A percentile compares a stretch with the other conserved stretches of the same genome.
Conservation (phyloP, 1,139 yeast genomes). For the Sugiyamaella xylanicola region DNA sequence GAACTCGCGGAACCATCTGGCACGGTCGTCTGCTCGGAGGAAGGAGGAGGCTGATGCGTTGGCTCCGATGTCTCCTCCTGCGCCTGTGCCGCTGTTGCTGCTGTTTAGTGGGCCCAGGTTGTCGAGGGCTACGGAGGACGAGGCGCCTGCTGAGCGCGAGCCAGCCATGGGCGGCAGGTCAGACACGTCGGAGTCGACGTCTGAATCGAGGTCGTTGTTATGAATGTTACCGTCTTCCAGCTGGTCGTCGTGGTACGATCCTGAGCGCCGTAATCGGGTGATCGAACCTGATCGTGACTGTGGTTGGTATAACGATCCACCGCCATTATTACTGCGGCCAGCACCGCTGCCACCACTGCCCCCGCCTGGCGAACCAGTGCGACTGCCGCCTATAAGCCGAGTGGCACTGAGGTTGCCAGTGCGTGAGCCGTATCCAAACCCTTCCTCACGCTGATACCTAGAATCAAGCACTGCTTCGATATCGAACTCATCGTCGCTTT, state of each 20-base stretch:
- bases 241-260: conserved; percentile 32
- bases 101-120: conserved; percentile 21
- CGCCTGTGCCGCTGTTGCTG: not conserved
- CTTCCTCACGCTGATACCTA: conserved; percentile 12
- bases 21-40: conserved; percentile 67
- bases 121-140: conserved; percentile 26
- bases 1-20: conserved; percentile 89
- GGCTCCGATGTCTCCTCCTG: conserved; percentile 6
- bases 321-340: not conserved
- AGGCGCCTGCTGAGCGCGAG: conserved; percentile 18
- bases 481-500: conserved; percentile 92
- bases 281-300: conserved; percentile 18
- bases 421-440: not conserved
- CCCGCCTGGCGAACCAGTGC: conserved; percentile 7
- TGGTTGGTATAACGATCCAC: conserved; percentile 4
- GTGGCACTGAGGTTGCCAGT: not conserved
- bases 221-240: conserved; percentile 14
- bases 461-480: conserved; percentile 65
- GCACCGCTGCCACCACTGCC: not conserved
- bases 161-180: conserved; percentile 41
- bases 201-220: conserved; percentile 25
- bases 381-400: not conserved
- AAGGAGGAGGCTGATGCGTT: conserved; percentile 30
- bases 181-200: conserved; percentile 36
- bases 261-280: conserved; percentile 29